phyloP scores from a whole-genome alignment of 1,284 basidiomycete genomes.

The Singerocomus inundabilis region DNA sequence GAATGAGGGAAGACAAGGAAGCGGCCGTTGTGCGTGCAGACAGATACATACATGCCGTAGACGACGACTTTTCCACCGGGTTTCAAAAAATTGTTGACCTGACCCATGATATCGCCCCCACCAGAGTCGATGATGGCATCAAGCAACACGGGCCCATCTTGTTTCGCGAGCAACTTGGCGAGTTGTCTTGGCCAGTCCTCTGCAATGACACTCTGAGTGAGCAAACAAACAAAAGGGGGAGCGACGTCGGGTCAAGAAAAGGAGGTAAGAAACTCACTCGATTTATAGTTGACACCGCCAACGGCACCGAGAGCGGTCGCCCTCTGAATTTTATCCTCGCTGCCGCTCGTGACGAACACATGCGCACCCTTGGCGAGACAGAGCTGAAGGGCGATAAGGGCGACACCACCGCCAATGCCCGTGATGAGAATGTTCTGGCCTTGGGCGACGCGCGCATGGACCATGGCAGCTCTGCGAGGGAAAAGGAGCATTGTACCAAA shows the following conservation, averaged over 20 bases:
- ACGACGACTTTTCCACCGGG: slow-evolving; percentile 72
- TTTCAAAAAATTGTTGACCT: slow-evolving; percentile 59
- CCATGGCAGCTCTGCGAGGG: slow-evolving; percentile 59
- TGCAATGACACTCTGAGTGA: slow-evolving; percentile 24
- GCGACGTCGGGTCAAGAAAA: not conserved
- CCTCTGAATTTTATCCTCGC: slow-evolving; percentile 64
- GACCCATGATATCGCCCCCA: slow-evolving; percentile 73
- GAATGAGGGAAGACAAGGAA: slow-evolving; percentile 3
- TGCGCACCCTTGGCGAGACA: slow-evolving; percentile 75
- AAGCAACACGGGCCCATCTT: slow-evolving; percentile 38
- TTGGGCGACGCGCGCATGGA: slow-evolving; percentile 61
- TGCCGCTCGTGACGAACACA: slow-evolving; percentile 83
- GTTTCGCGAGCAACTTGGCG: slow-evolving; percentile 45
- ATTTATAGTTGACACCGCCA: slow-evolving; percentile 76
- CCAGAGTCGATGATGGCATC: slow-evolving; percentile 81
- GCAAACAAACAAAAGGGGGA: not conserved
- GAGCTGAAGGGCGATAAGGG: slow-evolving; percentile 73
- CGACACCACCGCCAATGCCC: slow-evolving; percentile 82
- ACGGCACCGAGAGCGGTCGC: slow-evolving; percentile 73
- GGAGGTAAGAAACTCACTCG: slow-evolving; percentile 41
- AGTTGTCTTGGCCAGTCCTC: slow-evolving; percentile 68
- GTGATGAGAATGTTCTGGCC: slow-evolving; percentile 80
- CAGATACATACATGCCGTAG: slow-evolving; percentile 67
- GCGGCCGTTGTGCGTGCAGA: not conserved
- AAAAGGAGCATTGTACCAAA: not conserved